These are phyloP conservation scores for Phytophthora lateralis DNA, from an alignment of 352 stramenopile genomes.

Conservation along the genomic window DNA sequence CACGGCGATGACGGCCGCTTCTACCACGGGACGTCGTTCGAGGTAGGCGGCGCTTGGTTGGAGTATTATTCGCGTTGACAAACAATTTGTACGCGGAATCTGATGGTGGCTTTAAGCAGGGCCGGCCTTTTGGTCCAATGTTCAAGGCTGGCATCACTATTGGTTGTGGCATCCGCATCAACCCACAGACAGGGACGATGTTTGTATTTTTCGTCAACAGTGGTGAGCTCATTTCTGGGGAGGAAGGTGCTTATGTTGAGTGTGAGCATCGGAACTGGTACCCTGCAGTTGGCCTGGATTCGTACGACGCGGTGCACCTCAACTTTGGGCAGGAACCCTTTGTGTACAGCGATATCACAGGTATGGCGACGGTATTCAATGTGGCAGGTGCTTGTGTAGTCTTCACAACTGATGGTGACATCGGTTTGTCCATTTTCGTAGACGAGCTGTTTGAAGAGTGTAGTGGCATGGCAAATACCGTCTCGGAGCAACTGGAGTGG, in stretches of 20 bases:
- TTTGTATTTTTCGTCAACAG: constrained; percentile 82
- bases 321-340: constrained; percentile 90
- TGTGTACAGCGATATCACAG: constrained; percentile 28
- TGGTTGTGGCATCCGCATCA: constrained; percentile 42
- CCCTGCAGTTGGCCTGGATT: constrained; percentile 87
- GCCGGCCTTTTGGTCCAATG: constrained; percentile 34
- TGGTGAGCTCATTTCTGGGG: constrained; percentile 55
- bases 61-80: neutral
- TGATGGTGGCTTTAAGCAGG: constrained; percentile 30
- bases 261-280: constrained; percentile 69
- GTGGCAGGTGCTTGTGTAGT: too few species aligned
- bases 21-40: constrained; percentile 54
- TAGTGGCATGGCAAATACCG: constrained; percentile 24
- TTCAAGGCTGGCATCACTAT: constrained; percentile 39
- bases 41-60: constrained; percentile 32
- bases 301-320: constrained; percentile 73
- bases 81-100: neutral
- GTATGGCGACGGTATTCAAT: constrained; percentile 9
- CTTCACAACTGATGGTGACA: too few species aligned
- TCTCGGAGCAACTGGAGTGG: constrained; percentile 55
- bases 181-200: constrained; percentile 17
- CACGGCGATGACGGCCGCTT: constrained; percentile 79
- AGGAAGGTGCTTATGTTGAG: constrained; percentile 37
- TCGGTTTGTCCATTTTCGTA: constrained; percentile 2
- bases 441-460: constrained; percentile 38